A percentile compares a stretch with the other conserved stretches of the same genome.
These are phyloP conservation scores for Ophiostoma pallidulum DNA, from an alignment of 2,329 filamentous ascomycete genomes.

Conservation along the genomic window DNA sequence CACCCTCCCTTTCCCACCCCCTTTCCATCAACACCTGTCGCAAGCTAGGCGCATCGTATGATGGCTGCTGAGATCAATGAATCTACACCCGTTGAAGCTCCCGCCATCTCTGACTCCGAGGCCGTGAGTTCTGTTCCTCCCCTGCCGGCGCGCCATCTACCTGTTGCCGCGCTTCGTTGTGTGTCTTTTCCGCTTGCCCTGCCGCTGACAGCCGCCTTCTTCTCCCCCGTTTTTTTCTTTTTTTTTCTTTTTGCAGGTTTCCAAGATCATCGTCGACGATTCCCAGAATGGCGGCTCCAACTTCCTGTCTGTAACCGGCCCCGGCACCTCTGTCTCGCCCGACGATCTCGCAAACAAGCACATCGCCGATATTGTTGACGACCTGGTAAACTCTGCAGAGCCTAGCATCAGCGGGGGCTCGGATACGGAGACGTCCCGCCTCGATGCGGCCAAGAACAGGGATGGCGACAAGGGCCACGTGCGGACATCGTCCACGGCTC, in stretches of 20 bases:
- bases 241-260: constrained; percentile 21
- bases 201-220: too few relatives aligned
- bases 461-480: constrained; percentile 50
- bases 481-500: constrained; percentile 50
- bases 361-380: constrained; percentile 47
- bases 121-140: constrained; percentile 31
- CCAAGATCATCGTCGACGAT: constrained; percentile 29
- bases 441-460: constrained; percentile 43
- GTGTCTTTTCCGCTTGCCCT: not conserved
- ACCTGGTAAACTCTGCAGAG: constrained; percentile 52
- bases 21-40: constrained; percentile 15
- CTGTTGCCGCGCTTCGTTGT: constrained; percentile 8
- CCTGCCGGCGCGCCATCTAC: not conserved
- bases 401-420: constrained; percentile 65
- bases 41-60: constrained; percentile 44
- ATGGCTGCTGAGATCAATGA: constrained; percentile 54
- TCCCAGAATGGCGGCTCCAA: constrained; percentile 39
- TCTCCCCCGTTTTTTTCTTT: constrained; percentile 7
- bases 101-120: constrained; percentile 37
- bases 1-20: constrained; percentile 9
- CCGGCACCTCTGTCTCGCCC: constrained; percentile 23
- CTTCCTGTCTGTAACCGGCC: constrained; percentile 40
- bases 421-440: constrained; percentile 62
- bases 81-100: constrained; percentile 44
- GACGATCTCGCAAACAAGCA: constrained; percentile 50